Conservation (phyloP, 75 land plant species). For the Ceratopteris richardii region DNA sequence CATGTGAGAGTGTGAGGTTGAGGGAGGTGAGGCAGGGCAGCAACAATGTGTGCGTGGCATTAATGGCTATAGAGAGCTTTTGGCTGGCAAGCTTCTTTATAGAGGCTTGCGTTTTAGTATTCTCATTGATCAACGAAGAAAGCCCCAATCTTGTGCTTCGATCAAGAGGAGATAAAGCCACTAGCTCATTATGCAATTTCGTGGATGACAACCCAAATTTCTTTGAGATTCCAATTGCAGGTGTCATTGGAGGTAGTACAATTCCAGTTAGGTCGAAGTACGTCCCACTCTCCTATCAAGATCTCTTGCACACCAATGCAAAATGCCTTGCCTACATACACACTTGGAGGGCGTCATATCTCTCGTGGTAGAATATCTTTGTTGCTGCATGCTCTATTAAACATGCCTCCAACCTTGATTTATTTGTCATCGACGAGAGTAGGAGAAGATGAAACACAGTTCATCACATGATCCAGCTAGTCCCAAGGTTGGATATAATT, state of each 20-base stretch:
- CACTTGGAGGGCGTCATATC: neutral
- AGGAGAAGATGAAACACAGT: neutral
- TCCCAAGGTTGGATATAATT: conserved; percentile 37
- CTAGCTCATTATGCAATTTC: too few relatives aligned
- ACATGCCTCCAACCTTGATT: conserved; percentile 27
- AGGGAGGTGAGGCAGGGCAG: too few relatives aligned
- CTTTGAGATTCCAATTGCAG: too few relatives aligned
- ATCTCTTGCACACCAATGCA: conserved; percentile 30
- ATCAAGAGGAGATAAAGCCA: too few relatives aligned
- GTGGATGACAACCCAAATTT: too few relatives aligned
- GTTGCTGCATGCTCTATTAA: conserved; percentile 31
- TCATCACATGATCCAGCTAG: conserved; percentile 10
- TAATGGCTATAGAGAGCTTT: too few relatives aligned
- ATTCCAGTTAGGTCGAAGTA: conserved; percentile 43
- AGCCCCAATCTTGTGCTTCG: too few relatives aligned
- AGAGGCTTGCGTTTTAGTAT: too few relatives aligned
- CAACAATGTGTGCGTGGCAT: too few relatives aligned
- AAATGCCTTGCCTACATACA: conserved; percentile 39
- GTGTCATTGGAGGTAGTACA: conserved; percentile 27
- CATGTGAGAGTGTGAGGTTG: too few relatives aligned
- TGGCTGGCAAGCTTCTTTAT: too few relatives aligned
- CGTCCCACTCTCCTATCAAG: conserved; percentile 8
- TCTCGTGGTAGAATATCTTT: neutral
- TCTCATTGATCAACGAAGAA: too few relatives aligned
- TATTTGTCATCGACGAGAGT: conserved; percentile 30